Evolutionary conservation across 306 rosid genomes (phyloP), one percentile per base, ranked within the genome.

Genomic region (Albizia julibrissin): DNA sequence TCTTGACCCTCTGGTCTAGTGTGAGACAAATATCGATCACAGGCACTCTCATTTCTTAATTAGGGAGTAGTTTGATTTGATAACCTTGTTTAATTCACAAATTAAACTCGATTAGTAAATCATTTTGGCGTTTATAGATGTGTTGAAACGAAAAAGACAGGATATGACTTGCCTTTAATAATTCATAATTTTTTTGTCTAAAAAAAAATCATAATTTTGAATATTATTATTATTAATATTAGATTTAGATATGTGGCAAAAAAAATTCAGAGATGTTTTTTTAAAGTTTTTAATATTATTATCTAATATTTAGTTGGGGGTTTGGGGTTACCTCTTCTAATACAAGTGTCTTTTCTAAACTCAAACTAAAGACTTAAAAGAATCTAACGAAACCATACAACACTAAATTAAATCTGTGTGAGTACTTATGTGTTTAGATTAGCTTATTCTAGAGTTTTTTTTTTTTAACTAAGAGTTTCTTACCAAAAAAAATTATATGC

Each of bases 301-400:
- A 3, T 33, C 0, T 33, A 3, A 0, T 33, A 2, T 4, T 0
- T 0, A 3, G 37, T 33, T 33, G 0, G 5, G 3, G 0, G 0
- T 33, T 33, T 34, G 0, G 4, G 1, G 1, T 5, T 34, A 0
- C 4, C 7, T 1, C 6, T 34, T 0, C 1, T 5, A 34, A 34
- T 5, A 0, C 6, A 34, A 34, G 1, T 34, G 5, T 34, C 2
- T 5, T 5, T 0, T 34, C 1, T 34, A 34, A 34, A 4, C 1
- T 34, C 5, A 5, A 34, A 34, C 0, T 34, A 0, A 6, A 4
- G 39, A 4, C 0, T 34, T 0, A 34, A 5, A 34, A 0, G 1
- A 0, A 34, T 34, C 4, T 5, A 5, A 0, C 7, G 0, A 3
- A 5, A 1, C 39, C 1, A 4, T 34, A 34, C 0, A 31, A 0